Evolutionary conservation across 2,329 filamentous ascomycete species (phyloP), one percentile per base, ranked within the genome.

Genomic region (Lecanoromycetidae sp.): DNA sequence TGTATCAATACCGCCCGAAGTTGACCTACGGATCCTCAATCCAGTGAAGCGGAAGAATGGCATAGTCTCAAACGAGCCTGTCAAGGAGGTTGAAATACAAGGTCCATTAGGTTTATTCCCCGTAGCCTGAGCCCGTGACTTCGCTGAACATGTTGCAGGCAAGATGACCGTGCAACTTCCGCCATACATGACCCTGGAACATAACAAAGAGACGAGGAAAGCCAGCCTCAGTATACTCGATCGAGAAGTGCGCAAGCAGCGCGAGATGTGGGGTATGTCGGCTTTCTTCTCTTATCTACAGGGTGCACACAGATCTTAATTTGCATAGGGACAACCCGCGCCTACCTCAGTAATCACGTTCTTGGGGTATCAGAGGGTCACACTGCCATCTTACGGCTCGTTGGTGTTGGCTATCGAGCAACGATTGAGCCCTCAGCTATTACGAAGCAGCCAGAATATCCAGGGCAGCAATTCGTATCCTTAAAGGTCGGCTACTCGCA

Each of bases 401-500:
- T 96, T 23, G 91, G 91, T 60, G 91, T 98, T 50, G 91, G 91
- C 51, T 98, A 95, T 74, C 78, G 90, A 66, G 91, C 91, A 13
- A 84, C 79, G 3, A 76, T 98, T 57, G 88, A 96, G 65, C 69
- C 80, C 49, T 81, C 75, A 32, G 84, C 84, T 20, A 78, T 71
- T 27, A 86, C 82, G 50, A 79, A 74, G 37, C 52, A 66, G 39
- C 65, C 83, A 50, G 72, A 80, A 60, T 95, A 81, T 61, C 78
- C 79, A 0, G 87, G 84, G 34, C 88, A 95, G 67, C 76, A 87
- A 62, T 94, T 94, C 58, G 81, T 98, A 34, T 87, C 84, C 53
- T 71, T 98, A 55, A 96, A 96, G 74, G 84, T 98, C 46, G 91
- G 91, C 49, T 98, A 87, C 68, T 94, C 90, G 53, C 91, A 98